Evolutionary conservation across 768 basidiomycete genomes (phyloP).

Genomic region (Trametes cinnabarina): DNA sequence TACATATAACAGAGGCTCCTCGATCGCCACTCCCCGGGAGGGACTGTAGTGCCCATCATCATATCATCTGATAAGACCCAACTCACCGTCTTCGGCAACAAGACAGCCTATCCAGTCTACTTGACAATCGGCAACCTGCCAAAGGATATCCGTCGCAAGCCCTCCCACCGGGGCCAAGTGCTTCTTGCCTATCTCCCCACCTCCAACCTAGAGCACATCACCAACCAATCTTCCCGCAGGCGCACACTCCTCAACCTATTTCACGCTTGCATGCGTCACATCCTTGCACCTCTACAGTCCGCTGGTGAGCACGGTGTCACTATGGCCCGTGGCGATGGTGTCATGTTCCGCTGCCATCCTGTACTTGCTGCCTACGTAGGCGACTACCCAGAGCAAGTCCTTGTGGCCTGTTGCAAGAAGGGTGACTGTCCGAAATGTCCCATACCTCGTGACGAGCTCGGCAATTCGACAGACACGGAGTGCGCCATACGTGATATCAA

Average conservation of each 20-base stretch:
- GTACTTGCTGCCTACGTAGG: conserved; percentile 22
- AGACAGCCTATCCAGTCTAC: conserved; percentile 30
- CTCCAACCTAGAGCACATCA: conserved; percentile 18
- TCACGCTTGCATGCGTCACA: conserved; percentile 21
- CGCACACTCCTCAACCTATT: conserved; percentile 25
- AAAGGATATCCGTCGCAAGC: conserved; percentile 20
- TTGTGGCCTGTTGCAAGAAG: conserved; percentile 21
- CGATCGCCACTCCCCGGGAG: conserved; percentile 16
- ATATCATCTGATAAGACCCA: conserved; percentile 27
- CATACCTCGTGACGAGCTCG: conserved; percentile 1
- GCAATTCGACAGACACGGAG: too few relatives aligned
- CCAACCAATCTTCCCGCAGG: conserved; percentile 19
- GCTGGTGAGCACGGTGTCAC: conserved; percentile 15
- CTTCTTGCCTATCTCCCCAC: conserved; percentile 29
- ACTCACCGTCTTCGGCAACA: conserved; percentile 27
- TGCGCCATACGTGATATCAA: background rate
- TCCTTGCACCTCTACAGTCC: conserved; percentile 15
- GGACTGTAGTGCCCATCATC: conserved; percentile 29
- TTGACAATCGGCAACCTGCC: conserved; percentile 31
- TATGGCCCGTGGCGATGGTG: conserved; percentile 25
- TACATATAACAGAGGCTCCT: background rate
- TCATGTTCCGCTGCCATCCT: conserved; percentile 23
- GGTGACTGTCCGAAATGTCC: conserved; percentile 24
- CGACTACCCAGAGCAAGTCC: conserved; percentile 29
- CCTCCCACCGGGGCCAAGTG: conserved; percentile 14